Conservation (phyloP, 768 basidiomycete genomes). For the Pholiota conissans region DNA sequence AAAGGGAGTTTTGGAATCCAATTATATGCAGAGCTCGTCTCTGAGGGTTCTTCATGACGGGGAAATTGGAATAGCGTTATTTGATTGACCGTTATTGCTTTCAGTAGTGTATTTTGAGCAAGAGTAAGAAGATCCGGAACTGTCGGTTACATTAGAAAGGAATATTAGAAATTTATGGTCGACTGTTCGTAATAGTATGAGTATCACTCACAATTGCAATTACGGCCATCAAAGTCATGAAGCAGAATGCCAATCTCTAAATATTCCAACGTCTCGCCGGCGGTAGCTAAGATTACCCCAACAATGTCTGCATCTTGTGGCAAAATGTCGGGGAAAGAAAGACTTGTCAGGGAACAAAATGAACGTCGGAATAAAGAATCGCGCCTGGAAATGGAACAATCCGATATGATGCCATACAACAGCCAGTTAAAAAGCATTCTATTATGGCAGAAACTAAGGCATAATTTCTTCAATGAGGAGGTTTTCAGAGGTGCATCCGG, state of each 20-base stretch:
- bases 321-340: slow-evolving; percentile 30
- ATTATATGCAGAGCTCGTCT: slow-evolving; percentile 17
- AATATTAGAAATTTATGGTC: background rate
- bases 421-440: slow-evolving; percentile 31
- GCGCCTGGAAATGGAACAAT: slow-evolving; percentile 2
- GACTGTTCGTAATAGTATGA: too few species aligned
- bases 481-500: background rate
- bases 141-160: background rate
- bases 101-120: slow-evolving; percentile 21
- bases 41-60: background rate
- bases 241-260: slow-evolving; percentile 30
- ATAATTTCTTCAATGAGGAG: slow-evolving; percentile 36
- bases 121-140: background rate
- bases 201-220: background rate
- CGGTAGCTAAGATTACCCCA: slow-evolving; percentile 17
- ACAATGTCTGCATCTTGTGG: slow-evolving; percentile 25
- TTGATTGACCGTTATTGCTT: slow-evolving; percentile 27
- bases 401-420: slow-evolving; percentile 20
- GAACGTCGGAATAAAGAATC: slow-evolving; percentile 1
- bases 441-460: slow-evolving; percentile 27
- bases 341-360: slow-evolving; percentile 20
- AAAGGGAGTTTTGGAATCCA: slow-evolving; percentile 30
- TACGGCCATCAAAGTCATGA: slow-evolving; percentile 8
- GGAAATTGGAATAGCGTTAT: slow-evolving; percentile 35
- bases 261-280: slow-evolving; percentile 28